A percentile compares a stretch with the other conserved stretches of the same genome.
Conservation (phyloP, 2,329 filamentous ascomycete genomes). For the Setomelanomma holmii region DNA sequence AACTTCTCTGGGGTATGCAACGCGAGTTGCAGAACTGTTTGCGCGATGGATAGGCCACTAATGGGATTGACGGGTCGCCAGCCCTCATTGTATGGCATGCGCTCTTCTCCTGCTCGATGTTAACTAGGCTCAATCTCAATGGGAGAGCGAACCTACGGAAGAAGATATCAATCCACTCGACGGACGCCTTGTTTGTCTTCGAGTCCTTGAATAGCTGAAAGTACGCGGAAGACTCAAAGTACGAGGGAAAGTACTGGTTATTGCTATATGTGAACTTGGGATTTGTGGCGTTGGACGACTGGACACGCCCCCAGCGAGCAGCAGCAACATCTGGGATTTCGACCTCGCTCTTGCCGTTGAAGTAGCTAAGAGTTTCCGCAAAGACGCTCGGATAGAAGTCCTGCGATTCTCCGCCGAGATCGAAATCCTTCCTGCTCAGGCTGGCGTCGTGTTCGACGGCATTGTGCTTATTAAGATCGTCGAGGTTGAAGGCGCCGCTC, state of each 20-base stretch:
- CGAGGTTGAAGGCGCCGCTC: conserved; percentile 33
- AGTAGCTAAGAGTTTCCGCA: conserved; percentile 13
- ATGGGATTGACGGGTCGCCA: conserved; percentile 22
- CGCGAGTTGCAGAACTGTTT: conserved; percentile 16
- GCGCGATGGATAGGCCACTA: conserved; percentile 8
- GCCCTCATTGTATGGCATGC: conserved; percentile 28
- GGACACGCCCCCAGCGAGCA: conserved; percentile 21
- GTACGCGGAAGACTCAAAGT: conserved; percentile 31
- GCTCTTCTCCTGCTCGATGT: conserved; percentile 24
- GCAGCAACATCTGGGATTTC: conserved; percentile 9
- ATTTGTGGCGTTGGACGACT: conserved; percentile 18
- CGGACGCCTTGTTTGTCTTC: conserved; percentile 11
- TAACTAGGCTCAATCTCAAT: neutral
- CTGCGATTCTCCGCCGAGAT: conserved; percentile 34
- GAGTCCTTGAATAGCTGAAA: conserved; percentile 20
- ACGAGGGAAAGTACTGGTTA: conserved; percentile 17
- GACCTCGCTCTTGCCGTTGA: conserved; percentile 3
- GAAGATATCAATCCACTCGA: conserved; percentile 31
- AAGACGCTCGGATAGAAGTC: conserved; percentile 30
- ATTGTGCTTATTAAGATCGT: conserved; percentile 43
- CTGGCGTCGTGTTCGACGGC: conserved; percentile 47
- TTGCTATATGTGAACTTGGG: conserved; percentile 23
- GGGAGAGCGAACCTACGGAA: conserved; percentile 27
- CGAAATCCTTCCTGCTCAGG: conserved; percentile 32
- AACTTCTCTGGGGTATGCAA: conserved; percentile 23